Base-by-base conservation (phyloP, 805 yeast genomes). In the Lachancea sp. region DNA sequence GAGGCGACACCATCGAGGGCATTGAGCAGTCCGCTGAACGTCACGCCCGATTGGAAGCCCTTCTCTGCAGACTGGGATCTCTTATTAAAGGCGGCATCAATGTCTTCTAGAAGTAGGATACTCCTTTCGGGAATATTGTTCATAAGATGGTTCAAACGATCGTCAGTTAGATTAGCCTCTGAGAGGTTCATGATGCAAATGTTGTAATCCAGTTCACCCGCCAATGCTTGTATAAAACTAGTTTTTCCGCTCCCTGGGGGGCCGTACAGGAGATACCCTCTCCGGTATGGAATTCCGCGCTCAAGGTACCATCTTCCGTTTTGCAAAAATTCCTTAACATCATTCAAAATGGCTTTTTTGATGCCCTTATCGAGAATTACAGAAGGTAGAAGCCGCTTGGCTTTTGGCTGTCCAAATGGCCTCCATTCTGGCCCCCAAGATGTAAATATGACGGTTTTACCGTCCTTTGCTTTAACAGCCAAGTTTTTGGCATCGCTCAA, bases 381-480 rank as follows among this genome's bases (percentile, higher is more conserved):
- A 6, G 95, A 83, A 3, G 83, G 90, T 28, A 90, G 64, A 20
- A 82, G 64, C 51, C 98, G 71, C 64, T 90, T 90, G 52, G 80
- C 81, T 47, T 96, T 73, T 1, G 98, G 97, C 58, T 81, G 89
- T 2, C 98, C 98, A 68, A 92, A 92, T 4, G 95, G 95, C 55
- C 97, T 72, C 98, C 98, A 92, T 56, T 92, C 98, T 21, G 96
- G 96, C 1, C 97, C 98, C 86, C 92, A 90, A 8, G 96, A 83
- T 3, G 96, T 86, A 61, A 76, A 92, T 4, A 92, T 66, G 6
- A 92, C 97, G 0, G 97, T 92, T 56, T 88, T 90, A 6, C 98
- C 97, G 56, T 87, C 95, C 45, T 83, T 81, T 22, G 81, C 72
- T 52, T 77, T 77, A 56, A 88, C 70, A 0, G 97, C 97, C 67